These are phyloP conservation scores for Pholiota molesta DNA, from an alignment of 768 basidiomycete genomes.

Conservation along the genomic window DNA sequence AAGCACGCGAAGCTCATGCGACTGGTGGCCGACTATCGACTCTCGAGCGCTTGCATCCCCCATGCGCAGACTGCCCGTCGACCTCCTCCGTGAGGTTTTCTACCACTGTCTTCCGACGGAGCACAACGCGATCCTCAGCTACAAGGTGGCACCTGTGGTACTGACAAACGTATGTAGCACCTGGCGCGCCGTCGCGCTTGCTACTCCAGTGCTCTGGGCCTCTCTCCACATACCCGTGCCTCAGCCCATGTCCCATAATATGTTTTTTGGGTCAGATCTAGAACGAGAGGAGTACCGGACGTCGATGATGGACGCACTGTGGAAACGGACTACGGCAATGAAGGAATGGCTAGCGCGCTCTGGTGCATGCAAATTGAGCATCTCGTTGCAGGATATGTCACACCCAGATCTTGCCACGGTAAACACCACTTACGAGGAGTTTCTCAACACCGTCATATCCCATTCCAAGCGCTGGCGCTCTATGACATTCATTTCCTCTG, in stretches of 20 bases:
- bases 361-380: background rate
- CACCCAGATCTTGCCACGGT: background rate
- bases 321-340: background rate
- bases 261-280: background rate
- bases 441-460: background rate
- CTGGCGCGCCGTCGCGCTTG: constrained; percentile 20
- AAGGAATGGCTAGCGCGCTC: background rate
- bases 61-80: constrained; percentile 19
- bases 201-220: constrained; percentile 22
- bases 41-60: constrained; percentile 9
- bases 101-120: constrained; percentile 15
- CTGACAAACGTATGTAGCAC: constrained; percentile 19
- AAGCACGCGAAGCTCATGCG: background rate
- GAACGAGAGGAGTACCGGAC: background rate
- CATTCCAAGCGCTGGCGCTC: background rate
- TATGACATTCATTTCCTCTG: background rate
- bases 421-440: background rate
- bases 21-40: background rate
- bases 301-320: background rate
- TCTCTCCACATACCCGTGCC: constrained; percentile 20
- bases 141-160: constrained; percentile 17
- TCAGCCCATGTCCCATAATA: background rate
- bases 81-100: constrained; percentile 26
- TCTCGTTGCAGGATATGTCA: background rate
- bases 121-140: constrained; percentile 15